Conservation (phyloP, 2,329 filamentous ascomycete genomes). For the Penicillium corylophilum region DNA sequence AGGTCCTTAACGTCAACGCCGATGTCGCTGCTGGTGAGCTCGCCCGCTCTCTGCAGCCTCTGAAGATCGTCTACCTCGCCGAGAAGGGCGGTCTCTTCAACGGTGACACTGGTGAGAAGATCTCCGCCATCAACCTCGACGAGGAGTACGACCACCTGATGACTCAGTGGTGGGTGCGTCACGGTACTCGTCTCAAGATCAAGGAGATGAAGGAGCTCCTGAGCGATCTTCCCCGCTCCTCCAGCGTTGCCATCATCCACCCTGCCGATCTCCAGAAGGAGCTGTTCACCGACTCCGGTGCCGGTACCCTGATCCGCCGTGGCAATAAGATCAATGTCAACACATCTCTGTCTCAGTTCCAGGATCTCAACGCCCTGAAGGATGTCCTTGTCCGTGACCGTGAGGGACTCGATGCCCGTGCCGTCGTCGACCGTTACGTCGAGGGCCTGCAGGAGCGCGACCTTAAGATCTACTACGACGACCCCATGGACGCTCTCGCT, state of each 20-base stretch:
- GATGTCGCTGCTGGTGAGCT: slow-evolving; percentile 95
- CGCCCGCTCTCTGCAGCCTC: slow-evolving; percentile 79
- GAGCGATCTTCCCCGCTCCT: slow-evolving; percentile 82
- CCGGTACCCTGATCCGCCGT: slow-evolving; percentile 85
- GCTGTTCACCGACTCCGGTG: slow-evolving; percentile 92
- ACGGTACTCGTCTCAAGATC: slow-evolving; percentile 94
- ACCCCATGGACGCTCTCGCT: slow-evolving; percentile 86
- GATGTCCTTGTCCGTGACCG: slow-evolving; percentile 77
- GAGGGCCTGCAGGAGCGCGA: slow-evolving; percentile 71
- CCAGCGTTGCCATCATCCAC: slow-evolving; percentile 96
- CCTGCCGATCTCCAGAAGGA: slow-evolving; percentile 95
- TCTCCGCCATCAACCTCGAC: slow-evolving; percentile 94
- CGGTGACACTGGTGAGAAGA: slow-evolving; percentile 89
- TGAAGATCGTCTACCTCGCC: slow-evolving; percentile 98
- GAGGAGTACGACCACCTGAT: slow-evolving; percentile 93
- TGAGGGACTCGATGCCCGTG: slow-evolving; percentile 75
- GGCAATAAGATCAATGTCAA: slow-evolving; percentile 84
- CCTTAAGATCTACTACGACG: slow-evolving; percentile 94
- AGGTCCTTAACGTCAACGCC: slow-evolving; percentile 95
- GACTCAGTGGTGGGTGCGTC: slow-evolving; percentile 91
- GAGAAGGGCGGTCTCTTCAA: slow-evolving; percentile 97
- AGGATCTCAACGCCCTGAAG: slow-evolving; percentile 74
- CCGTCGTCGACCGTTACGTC: slow-evolving; percentile 83
- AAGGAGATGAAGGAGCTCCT: slow-evolving; percentile 94
- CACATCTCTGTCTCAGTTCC: slow-evolving; percentile 69